Evolutionary conservation across 1,284 basidiomycete genomes (phyloP).

Genomic region (Boletus sp.): DNA sequence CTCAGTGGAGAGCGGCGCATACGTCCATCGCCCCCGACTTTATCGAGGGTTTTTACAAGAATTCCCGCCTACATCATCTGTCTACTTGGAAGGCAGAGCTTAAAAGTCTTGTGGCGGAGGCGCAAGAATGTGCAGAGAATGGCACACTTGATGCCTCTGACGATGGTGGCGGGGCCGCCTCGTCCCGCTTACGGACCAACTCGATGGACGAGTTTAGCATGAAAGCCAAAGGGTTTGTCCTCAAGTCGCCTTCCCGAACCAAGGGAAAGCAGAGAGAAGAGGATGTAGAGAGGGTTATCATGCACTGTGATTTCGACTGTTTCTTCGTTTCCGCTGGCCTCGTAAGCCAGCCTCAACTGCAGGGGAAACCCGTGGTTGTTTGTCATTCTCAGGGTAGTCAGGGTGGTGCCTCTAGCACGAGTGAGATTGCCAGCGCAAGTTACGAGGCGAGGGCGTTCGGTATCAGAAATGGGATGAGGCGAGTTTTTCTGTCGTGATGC

Average conservation of each 20-base stretch:
- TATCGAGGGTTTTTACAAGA: slow-evolving; percentile 86
- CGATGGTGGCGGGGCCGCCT: slow-evolving; percentile 3
- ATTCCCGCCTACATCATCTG: slow-evolving; percentile 88
- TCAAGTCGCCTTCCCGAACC: slow-evolving; percentile 44
- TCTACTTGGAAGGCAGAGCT: slow-evolving; percentile 93
- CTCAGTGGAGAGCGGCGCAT: slow-evolving; percentile 81
- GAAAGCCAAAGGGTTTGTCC: slow-evolving; percentile 50
- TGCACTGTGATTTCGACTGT: slow-evolving; percentile 96
- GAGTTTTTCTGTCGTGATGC: slow-evolving; percentile 17
- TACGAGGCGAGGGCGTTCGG: slow-evolving; percentile 91
- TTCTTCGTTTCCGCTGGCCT: slow-evolving; percentile 95
- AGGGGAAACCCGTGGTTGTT: slow-evolving; percentile 87
- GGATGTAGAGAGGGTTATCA: slow-evolving; percentile 61
- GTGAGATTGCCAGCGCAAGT: slow-evolving; percentile 91
- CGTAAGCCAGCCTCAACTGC: slow-evolving; percentile 70
- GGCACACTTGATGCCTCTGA: slow-evolving; percentile 18
- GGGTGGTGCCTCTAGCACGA: slow-evolving; percentile 73
- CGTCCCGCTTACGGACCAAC: slow-evolving; percentile 32
- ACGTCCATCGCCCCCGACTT: slow-evolving; percentile 86
- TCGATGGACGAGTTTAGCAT: slow-evolving; percentile 45
- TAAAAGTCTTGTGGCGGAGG: slow-evolving; percentile 75
- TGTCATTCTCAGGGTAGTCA: slow-evolving; percentile 84
- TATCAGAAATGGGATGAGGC: slow-evolving; percentile 93
- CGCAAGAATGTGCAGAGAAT: slow-evolving; percentile 65
- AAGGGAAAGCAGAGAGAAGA: slow-evolving; percentile 56